Evolutionary conservation across 495 filamentous ascomycete species (phyloP).

Genomic region (Aspergillus bridgeri): DNA sequence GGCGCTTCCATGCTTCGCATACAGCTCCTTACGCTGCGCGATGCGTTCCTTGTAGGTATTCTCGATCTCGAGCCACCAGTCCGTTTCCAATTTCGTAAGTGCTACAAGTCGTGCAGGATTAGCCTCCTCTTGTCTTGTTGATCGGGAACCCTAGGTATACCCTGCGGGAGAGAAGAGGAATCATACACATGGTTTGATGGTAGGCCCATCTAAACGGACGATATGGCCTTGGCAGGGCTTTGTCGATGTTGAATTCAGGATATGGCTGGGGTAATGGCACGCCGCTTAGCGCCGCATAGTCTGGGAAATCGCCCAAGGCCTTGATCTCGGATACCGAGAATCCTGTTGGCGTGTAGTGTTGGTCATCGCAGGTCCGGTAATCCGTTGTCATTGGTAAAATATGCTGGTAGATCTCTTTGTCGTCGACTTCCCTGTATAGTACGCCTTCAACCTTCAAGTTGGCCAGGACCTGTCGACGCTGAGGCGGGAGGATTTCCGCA

Average conservation of each 20-base stretch:
- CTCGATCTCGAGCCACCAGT: conserved; percentile 93
- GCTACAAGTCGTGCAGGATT: conserved; percentile 46
- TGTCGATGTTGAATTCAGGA: conserved; percentile 59
- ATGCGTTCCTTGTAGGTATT: conserved; percentile 68
- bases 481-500: conserved; percentile 53
- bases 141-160: not conserved
- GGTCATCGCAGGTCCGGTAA: conserved; percentile 35
- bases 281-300: conserved; percentile 75
- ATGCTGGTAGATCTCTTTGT: conserved; percentile 30
- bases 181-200: conserved; percentile 91
- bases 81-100: conserved; percentile 71
- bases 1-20: conserved; percentile 55
- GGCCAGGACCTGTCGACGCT: conserved; percentile 49
- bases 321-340: conserved; percentile 69
- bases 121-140: not conserved
- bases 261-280: conserved; percentile 72
- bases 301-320: conserved; percentile 74
- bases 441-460: conserved; percentile 20
- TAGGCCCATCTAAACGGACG: conserved; percentile 85
- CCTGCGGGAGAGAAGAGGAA: not conserved
- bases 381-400: conserved; percentile 44
- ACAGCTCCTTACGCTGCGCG: conserved; percentile 68
- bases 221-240: conserved; percentile 65
- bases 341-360: conserved; percentile 53
- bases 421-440: conserved; percentile 25